Conservation (phyloP, 1,139 yeast genomes). For the Candida buenavistaensis region DNA sequence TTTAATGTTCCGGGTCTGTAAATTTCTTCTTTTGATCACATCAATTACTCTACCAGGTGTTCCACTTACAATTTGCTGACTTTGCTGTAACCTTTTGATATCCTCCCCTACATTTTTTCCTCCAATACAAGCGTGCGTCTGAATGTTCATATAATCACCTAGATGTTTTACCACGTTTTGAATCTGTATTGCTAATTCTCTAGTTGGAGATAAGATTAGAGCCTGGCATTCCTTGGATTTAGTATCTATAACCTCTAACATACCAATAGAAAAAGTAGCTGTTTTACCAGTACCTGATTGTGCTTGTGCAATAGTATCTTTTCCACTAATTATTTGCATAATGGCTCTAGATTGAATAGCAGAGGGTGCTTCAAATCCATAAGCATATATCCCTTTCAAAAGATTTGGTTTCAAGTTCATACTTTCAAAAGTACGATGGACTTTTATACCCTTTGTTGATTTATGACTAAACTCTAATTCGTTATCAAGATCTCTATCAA, state of each 20-base stretch:
- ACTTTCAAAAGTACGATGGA: constrained; percentile 70
- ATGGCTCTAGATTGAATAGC: constrained; percentile 96
- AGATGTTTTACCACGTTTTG: constrained; percentile 79
- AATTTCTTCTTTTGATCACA: constrained; percentile 74
- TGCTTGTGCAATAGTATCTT: constrained; percentile 95
- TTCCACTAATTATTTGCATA: constrained; percentile 84
- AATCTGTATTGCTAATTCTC: constrained; percentile 91
- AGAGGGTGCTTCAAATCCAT: constrained; percentile 93
- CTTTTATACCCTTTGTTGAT: constrained; percentile 61
- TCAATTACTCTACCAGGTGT: constrained; percentile 95
- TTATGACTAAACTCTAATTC: constrained; percentile 54
- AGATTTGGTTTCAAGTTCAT: constrained; percentile 74
- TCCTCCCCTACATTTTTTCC: constrained; percentile 87
- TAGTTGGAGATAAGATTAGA: constrained; percentile 87
- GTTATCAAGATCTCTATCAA: constrained; percentile 58
- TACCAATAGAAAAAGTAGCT: constrained; percentile 92
- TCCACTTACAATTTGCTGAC: constrained; percentile 93
- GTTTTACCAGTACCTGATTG: constrained; percentile 99
- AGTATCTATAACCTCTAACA: constrained; percentile 77
- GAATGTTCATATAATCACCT: constrained; percentile 84
- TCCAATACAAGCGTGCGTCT: constrained; percentile 90
- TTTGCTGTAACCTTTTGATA: constrained; percentile 65
- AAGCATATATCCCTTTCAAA: constrained; percentile 75
- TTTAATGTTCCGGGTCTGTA: constrained; percentile 70
- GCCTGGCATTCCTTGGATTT: constrained; percentile 74